These are phyloP conservation scores for Phytophthora sansomeana DNA, from an alignment of 352 stramenopile genomes.

Conservation along the genomic window DNA sequence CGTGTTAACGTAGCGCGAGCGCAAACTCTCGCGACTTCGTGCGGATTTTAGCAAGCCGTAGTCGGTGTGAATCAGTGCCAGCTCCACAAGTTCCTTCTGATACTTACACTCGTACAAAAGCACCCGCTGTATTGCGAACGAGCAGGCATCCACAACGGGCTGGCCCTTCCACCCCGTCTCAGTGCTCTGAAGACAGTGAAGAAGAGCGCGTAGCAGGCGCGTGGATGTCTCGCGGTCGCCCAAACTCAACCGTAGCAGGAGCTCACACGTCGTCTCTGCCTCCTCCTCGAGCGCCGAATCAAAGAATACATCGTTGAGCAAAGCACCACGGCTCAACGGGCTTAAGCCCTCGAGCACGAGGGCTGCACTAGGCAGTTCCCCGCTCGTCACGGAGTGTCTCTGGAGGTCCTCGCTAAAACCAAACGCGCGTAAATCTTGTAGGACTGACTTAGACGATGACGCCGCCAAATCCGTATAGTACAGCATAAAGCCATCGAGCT, in stretches of 20 bases:
- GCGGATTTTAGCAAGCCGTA: constrained; percentile 78
- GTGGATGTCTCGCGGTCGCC: constrained; percentile 63
- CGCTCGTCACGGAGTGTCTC: constrained; percentile 41
- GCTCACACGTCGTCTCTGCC: constrained; percentile 78
- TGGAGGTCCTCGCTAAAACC: constrained; percentile 87
- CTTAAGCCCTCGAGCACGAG: constrained; percentile 62
- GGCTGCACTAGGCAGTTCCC: constrained; percentile 38
- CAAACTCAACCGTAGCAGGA: constrained; percentile 77
- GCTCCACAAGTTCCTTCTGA: constrained; percentile 70
- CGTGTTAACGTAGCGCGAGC: constrained; percentile 71
- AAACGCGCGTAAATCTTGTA: constrained; percentile 82
- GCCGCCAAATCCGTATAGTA: constrained; percentile 85
- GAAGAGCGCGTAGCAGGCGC: constrained; percentile 72
- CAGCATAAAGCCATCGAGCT: constrained; percentile 79
- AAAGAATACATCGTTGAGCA: constrained; percentile 86
- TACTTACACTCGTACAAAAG: constrained; percentile 69
- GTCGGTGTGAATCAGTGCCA: constrained; percentile 69
- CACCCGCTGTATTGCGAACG: constrained; percentile 67
- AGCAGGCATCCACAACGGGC: constrained; percentile 80
- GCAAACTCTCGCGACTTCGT: constrained; percentile 69
- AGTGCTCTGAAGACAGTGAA: constrained; percentile 81
- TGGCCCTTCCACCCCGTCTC: constrained; percentile 91
- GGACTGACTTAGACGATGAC: constrained; percentile 80
- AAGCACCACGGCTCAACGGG: constrained; percentile 62
- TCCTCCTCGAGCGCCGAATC: constrained; percentile 89